These are phyloP conservation scores for Cryptococcus sp. DNA, from an alignment of 1,284 basidiomycete species.

Conservation along the genomic window DNA sequence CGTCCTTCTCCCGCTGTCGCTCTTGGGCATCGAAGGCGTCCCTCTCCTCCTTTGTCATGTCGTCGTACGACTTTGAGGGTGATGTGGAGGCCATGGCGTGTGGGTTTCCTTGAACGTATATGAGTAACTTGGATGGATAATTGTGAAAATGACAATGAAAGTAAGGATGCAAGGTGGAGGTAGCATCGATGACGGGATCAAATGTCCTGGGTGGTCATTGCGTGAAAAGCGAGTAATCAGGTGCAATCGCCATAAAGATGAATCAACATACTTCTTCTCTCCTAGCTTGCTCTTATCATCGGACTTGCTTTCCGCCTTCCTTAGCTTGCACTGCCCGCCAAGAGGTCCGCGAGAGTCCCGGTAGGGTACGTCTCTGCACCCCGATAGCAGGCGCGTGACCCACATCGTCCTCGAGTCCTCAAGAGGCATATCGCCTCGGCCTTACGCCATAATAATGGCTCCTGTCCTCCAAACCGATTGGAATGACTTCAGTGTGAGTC, in stretches of 20 bases:
- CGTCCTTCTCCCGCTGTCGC: constrained; percentile 67
- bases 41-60: constrained; percentile 73
- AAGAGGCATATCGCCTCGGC: background rate
- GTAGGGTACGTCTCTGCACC: background rate
- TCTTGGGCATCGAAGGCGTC: constrained; percentile 70
- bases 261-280: background rate
- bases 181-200: constrained; percentile 14
- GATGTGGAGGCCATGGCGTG: constrained; percentile 10
- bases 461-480: constrained; percentile 22
- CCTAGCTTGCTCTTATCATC: too few relatives aligned
- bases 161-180: background rate
- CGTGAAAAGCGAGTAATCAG: background rate
- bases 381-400: background rate
- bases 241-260: too few relatives aligned
- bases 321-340: too few relatives aligned
- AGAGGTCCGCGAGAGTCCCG: background rate
- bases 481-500: constrained; percentile 32
- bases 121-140: too few relatives aligned
- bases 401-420: background rate
- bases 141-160: background rate
- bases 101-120: background rate
- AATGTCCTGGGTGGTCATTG: constrained; percentile 1
- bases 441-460: constrained; percentile 4
- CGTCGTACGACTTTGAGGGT: constrained; percentile 59
- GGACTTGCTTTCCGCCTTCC: too few relatives aligned